These are phyloP conservation scores for Candida ortonii DNA, from an alignment of 805 yeast species.

Conservation along the genomic window DNA sequence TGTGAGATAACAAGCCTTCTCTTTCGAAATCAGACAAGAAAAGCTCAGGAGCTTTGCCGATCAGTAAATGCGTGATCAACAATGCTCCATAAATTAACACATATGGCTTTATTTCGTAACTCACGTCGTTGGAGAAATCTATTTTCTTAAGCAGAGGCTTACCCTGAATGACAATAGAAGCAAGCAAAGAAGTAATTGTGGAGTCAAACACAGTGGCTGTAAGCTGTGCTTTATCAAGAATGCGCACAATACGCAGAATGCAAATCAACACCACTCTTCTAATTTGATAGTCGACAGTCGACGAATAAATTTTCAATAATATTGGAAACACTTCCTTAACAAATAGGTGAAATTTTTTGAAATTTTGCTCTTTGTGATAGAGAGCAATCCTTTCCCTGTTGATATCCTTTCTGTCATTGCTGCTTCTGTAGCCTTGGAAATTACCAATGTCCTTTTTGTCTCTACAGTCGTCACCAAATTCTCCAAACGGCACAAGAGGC, in stretches of 20 bases:
- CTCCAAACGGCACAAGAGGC: conserved; percentile 51
- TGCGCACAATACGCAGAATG: conserved; percentile 48
- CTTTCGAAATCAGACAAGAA: conserved; percentile 54
- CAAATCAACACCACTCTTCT: conserved; percentile 56
- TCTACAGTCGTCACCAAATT: conserved; percentile 7
- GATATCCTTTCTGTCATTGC: conserved; percentile 19
- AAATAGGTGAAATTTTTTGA: conserved; percentile 30
- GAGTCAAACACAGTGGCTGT: conserved; percentile 32
- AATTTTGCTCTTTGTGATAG: conserved; percentile 26
- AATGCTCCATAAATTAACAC: conserved; percentile 51
- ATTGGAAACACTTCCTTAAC: conserved; percentile 48
- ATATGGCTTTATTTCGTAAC: conserved; percentile 32
- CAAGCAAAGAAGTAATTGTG: conserved; percentile 47
- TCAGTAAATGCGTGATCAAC: conserved; percentile 43
- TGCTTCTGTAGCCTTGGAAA: conserved; percentile 28
- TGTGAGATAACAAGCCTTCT: conserved; percentile 69
- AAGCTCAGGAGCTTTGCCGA: conserved; percentile 40
- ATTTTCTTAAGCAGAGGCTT: conserved; percentile 29
- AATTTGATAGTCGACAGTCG: conserved; percentile 66
- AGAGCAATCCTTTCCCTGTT: conserved; percentile 35
- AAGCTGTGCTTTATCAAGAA: conserved; percentile 35
- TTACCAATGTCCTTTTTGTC: conserved; percentile 28
- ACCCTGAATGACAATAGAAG: conserved; percentile 60
- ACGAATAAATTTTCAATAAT: conserved; percentile 62
- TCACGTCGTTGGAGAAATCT: conserved; percentile 11